These are phyloP conservation scores for Geranium rotundifolium DNA, from an alignment of 345 rosid genomes.

Conservation along the genomic window DNA sequence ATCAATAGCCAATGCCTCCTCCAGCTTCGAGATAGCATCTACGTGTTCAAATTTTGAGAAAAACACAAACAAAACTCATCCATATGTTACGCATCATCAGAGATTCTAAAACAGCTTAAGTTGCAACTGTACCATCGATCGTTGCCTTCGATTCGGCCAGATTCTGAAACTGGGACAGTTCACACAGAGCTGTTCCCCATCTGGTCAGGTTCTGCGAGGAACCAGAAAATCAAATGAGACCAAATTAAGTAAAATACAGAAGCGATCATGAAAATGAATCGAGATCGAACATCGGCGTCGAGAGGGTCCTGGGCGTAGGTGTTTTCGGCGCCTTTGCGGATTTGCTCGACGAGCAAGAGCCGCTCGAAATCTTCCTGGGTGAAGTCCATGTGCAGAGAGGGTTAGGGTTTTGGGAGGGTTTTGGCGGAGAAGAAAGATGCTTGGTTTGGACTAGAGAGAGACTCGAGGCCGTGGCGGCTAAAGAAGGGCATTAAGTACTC, in stretches of 20 bases:
- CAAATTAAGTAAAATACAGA: neutral
- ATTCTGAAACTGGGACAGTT: slow-evolving; percentile 45
- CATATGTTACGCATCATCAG: neutral
- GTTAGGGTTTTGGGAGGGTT: neutral
- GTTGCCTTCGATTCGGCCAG: slow-evolving; percentile 29
- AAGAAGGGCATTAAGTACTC: too few species aligned
- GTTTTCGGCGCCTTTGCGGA: slow-evolving; percentile 43
- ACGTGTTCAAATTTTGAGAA: neutral
- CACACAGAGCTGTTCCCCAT: slow-evolving; percentile 56
- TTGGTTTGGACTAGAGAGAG: neutral
- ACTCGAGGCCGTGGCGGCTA: neutral
- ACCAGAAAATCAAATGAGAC: neutral
- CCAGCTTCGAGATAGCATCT: slow-evolving; percentile 67
- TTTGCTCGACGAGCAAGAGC: slow-evolving; percentile 38
- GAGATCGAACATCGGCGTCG: slow-evolving; percentile 40
- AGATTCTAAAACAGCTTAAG: neutral
- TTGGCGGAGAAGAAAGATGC: neutral
- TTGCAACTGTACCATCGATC: slow-evolving; percentile 18
- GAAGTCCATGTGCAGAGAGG: neutral
- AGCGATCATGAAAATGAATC: too few species aligned
- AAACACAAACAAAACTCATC: neutral
- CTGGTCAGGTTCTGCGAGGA: slow-evolving; percentile 29
- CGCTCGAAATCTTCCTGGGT: slow-evolving; percentile 40
- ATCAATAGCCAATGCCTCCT: slow-evolving; percentile 49
- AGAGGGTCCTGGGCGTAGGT: slow-evolving; percentile 47